Evolutionary conservation across 1,284 basidiomycete genomes (phyloP), one percentile per base, ranked within the genome.

Genomic region (Pyrrhoderma noxium): DNA sequence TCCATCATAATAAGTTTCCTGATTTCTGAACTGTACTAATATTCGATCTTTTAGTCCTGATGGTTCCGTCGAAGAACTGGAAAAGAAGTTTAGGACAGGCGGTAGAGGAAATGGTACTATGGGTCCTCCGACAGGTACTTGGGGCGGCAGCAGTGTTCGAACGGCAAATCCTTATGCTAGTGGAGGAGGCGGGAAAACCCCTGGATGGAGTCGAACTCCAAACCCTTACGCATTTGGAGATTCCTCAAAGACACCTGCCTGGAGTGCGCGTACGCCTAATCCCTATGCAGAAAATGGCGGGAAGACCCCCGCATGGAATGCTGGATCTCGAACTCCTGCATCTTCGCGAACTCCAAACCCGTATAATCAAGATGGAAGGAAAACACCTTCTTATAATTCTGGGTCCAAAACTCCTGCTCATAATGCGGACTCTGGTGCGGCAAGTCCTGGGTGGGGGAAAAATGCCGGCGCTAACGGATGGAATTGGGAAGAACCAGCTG

Each of bases 281-380:
- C 81, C 79, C 11, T 80, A 81, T 53, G 66, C 68, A 13, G 61
- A 67, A 45, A 70, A 69, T 51, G 73, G 75, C 56, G 27, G 34
- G 68, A 67, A 44, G 31, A 58, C 58, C 5, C 58, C 58, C 16
- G 53, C 55, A 13, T 58, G 58, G 38, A 55, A 57, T 16, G 45
- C 50, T 16, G 62, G 63, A 0, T 73, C 38, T 70, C 71, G 71
- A 49, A 82, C 80, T 5, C 82, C 80, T 0, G 76, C 75, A 54
- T 70, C 73, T 3, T 75, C 76, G 5, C 70, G 75, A 47, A 89
- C 86, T 14, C 85, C 86, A 3, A 89, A 89, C 65, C 85, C 85
- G 0, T 85, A 87, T 58, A 76, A 72, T 1, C 54, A 58, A 38
- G 73, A 70, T 11, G 71, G 68, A 73, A 14, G 70, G 71, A 40